A percentile compares a stretch with the other conserved stretches of the same genome.
These are phyloP conservation scores for Nicotiana undulata DNA, from an alignment of 257 asterid species.

Conservation along the genomic window DNA sequence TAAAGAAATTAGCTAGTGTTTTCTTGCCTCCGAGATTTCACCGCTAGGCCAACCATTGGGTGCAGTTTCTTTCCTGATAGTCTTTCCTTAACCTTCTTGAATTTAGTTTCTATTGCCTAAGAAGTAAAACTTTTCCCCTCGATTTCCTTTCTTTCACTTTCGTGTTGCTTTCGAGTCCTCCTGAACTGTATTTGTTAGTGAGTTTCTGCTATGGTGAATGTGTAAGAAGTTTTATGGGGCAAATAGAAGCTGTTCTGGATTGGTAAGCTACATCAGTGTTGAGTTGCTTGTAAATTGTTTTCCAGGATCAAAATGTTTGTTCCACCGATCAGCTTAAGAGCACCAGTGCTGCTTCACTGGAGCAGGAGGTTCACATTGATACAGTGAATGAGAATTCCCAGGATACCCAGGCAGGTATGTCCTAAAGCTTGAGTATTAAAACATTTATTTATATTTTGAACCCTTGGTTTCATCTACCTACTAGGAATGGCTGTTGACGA, in stretches of 20 bases:
- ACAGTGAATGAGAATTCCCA: conserved; percentile 4
- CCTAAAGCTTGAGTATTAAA: not conserved
- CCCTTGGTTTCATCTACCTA: not conserved
- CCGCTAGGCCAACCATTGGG: too few relatives aligned
- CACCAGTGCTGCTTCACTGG: conserved; percentile 1
- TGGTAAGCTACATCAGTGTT: not conserved
- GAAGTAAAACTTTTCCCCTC: not conserved
- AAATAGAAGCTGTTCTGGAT: not conserved
- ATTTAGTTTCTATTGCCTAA: not conserved
- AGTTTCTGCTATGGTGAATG: not conserved
- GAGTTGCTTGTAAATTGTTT: not conserved
- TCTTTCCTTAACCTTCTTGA: not conserved
- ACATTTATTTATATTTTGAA: not conserved
- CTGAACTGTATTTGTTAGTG: not conserved
- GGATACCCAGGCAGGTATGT: conserved; percentile 19
- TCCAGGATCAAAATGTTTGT: conserved; percentile 15
- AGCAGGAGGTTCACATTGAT: conserved; percentile 10
- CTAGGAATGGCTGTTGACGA: not conserved
- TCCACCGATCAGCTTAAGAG: conserved; percentile 8
- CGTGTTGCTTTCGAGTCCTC: not conserved
- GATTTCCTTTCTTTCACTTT: not conserved
- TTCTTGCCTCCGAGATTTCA: too few relatives aligned
- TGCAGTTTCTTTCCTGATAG: not conserved
- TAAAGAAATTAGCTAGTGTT: too few relatives aligned
- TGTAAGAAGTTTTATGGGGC: not conserved